Conservation (phyloP, 2,329 filamentous ascomycete genomes). For the Ophiostoma fasciatum region DNA sequence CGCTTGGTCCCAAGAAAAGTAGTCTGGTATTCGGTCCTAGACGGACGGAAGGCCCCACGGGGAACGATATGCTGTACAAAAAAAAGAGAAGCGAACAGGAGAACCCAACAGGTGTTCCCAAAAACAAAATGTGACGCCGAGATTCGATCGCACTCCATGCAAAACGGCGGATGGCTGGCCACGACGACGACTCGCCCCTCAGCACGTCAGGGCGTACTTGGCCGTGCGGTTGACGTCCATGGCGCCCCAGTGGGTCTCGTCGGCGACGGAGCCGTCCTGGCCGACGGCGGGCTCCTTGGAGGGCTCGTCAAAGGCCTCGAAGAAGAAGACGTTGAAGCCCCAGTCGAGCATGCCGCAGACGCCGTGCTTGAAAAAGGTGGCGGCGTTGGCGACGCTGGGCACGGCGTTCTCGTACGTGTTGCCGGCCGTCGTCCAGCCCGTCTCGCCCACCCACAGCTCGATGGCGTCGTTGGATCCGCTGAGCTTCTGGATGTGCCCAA, state of each 20-base stretch:
- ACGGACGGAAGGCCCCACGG: too few relatives aligned
- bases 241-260: slow-evolving; percentile 9
- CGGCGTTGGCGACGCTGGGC: slow-evolving; percentile 3
- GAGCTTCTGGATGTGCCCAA: slow-evolving; percentile 5
- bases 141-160: too few relatives aligned
- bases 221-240: slow-evolving; percentile 8
- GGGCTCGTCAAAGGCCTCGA: slow-evolving; percentile 9
- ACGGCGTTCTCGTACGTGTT: slow-evolving; percentile 4
- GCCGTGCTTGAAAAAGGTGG: slow-evolving; percentile 4
- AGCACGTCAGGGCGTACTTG: slow-evolving; percentile 8
- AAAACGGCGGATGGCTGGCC: too few relatives aligned
- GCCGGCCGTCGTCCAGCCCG: slow-evolving; percentile 7
- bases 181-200: not conserved
- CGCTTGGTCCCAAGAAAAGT: too few relatives aligned
- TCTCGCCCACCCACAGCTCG: slow-evolving; percentile 9
- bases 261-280: slow-evolving; percentile 4
- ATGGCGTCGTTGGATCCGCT: slow-evolving; percentile 3
- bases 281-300: slow-evolving; percentile 5
- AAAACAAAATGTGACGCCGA: too few relatives aligned
- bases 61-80: not conserved
- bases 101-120: too few relatives aligned
- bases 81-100: not conserved
- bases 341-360: slow-evolving; percentile 7
- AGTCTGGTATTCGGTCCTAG: too few relatives aligned
- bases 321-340: slow-evolving; percentile 9